A percentile compares a stretch with the other conserved stretches of the same genome.
These are phyloP conservation scores for Hymenotorrendiella dingleyae DNA, from an alignment of 2,329 filamentous ascomycete genomes.

Conservation along the genomic window DNA sequence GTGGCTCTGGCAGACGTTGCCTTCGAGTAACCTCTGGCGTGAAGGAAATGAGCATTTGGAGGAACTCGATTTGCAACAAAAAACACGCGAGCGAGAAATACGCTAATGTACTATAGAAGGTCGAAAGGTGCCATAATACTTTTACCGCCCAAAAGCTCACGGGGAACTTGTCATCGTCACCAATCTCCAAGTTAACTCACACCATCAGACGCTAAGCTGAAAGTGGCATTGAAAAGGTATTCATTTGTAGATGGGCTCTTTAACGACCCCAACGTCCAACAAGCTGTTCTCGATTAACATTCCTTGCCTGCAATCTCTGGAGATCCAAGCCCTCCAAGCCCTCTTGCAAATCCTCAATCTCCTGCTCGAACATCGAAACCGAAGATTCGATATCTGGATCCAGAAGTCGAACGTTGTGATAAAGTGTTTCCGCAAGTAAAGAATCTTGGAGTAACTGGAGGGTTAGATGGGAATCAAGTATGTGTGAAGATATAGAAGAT, in stretches of 20 bases:
- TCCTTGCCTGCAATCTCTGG: slow-evolving; percentile 34
- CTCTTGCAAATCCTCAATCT: slow-evolving; percentile 34
- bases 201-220: too few relatives aligned
- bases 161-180: too few relatives aligned
- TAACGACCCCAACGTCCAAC: slow-evolving; percentile 37
- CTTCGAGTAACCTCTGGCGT: too few relatives aligned
- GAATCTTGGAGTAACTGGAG: slow-evolving; percentile 46
- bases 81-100: too few relatives aligned
- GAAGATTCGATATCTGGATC: slow-evolving; percentile 48
- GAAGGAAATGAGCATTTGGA: too few relatives aligned
- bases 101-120: too few relatives aligned
- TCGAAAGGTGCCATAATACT: too few relatives aligned
- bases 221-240: too few relatives aligned
- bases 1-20: too few relatives aligned
- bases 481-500: slow-evolving; percentile 33
- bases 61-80: too few relatives aligned
- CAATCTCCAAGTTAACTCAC: too few relatives aligned
- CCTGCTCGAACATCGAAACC: slow-evolving; percentile 34
- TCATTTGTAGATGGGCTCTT: slow-evolving; percentile 1
- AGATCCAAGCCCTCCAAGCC: slow-evolving; percentile 32
- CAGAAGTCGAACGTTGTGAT: slow-evolving; percentile 41
- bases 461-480: slow-evolving; percentile 43
- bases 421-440: slow-evolving; percentile 47
- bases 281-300: slow-evolving; percentile 45
- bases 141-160: too few relatives aligned